These are phyloP conservation scores for Obelidium mucronatum DNA, from an alignment of 192 early-diverging fungal genomes.

Conservation along the genomic window DNA sequence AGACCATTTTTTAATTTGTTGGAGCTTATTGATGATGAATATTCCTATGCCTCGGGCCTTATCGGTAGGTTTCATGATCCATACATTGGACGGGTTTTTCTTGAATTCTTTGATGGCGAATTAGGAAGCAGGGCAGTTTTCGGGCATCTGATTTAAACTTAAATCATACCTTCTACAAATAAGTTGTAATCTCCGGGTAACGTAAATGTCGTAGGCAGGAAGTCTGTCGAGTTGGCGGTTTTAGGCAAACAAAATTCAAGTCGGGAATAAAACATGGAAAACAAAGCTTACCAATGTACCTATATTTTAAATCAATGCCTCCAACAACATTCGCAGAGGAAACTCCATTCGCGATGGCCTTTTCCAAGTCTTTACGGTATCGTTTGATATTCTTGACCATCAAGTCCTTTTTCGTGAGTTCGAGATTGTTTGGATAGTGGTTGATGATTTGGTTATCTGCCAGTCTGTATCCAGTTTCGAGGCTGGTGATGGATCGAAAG, in stretches of 20 bases:
- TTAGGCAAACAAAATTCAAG: slow-evolving; percentile 8
- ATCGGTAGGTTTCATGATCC: slow-evolving; percentile 72
- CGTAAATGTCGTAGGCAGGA: slow-evolving; percentile 61
- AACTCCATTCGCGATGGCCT: slow-evolving; percentile 20
- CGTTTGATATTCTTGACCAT: slow-evolving; percentile 70
- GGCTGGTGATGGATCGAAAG: slow-evolving; percentile 61
- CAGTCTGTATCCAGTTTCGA: slow-evolving; percentile 61
- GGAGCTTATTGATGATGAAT: slow-evolving; percentile 64
- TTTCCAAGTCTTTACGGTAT: slow-evolving; percentile 62
- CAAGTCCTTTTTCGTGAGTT: slow-evolving; percentile 66
- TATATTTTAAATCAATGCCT: slow-evolving; percentile 35
- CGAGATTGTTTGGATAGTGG: slow-evolving; percentile 66
- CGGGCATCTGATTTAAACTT: too few species aligned
- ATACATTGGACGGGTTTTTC: slow-evolving; percentile 56
- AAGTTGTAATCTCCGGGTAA: slow-evolving; percentile 67
- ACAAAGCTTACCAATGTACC: slow-evolving; percentile 36
- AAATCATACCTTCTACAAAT: slow-evolving; percentile 56
- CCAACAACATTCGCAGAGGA: slow-evolving; percentile 36
- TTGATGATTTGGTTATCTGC: slow-evolving; percentile 65
- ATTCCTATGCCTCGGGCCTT: slow-evolving; percentile 69
- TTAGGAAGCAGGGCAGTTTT: too few species aligned
- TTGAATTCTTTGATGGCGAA: slow-evolving; percentile 64
- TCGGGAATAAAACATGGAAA: slow-evolving; percentile 11
- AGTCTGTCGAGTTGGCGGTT: slow-evolving; percentile 50
- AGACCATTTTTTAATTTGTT: slow-evolving; percentile 68